Conservation (phyloP, 2,329 filamentous ascomycete species). For the Hysterium pulicare region DNA sequence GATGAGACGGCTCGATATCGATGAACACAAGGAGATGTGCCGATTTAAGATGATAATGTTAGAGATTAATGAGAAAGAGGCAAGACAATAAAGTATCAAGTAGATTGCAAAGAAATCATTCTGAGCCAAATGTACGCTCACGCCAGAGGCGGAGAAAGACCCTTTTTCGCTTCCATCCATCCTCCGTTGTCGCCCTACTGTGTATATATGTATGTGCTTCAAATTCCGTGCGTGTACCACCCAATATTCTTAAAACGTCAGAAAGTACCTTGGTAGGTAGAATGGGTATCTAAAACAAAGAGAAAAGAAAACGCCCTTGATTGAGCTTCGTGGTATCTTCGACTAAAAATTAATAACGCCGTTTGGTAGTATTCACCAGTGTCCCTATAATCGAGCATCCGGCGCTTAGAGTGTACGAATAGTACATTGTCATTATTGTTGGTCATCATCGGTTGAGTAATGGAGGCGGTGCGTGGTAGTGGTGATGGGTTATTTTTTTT, state of each 20-base stretch:
- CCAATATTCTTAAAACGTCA: not conserved
- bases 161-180: not conserved
- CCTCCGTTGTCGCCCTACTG: not conserved
- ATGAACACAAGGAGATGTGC: too few relatives aligned
- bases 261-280: not conserved
- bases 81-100: too few relatives aligned
- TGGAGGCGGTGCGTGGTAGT: slow-evolving; percentile 8
- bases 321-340: slow-evolving; percentile 4
- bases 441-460: slow-evolving; percentile 13
- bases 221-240: not conserved
- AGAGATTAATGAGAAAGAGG: too few relatives aligned
- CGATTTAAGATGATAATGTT: too few relatives aligned
- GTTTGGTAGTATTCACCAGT: not conserved
- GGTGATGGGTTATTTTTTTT: slow-evolving; percentile 5
- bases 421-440: slow-evolving; percentile 33
- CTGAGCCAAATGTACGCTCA: not conserved
- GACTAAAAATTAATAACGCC: slow-evolving; percentile 4
- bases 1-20: too few relatives aligned
- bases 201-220: not conserved
- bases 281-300: slow-evolving; percentile 5
- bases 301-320: slow-evolving; percentile 1
- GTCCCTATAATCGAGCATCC: slow-evolving; percentile 8
- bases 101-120: not conserved
- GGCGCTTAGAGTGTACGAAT: slow-evolving; percentile 23
- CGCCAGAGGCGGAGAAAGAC: too few relatives aligned